A percentile compares a stretch with the other conserved stretches of the same genome.
Conservation (phyloP, 139 green algal genomes). For the Chlorella sp. region DNA sequence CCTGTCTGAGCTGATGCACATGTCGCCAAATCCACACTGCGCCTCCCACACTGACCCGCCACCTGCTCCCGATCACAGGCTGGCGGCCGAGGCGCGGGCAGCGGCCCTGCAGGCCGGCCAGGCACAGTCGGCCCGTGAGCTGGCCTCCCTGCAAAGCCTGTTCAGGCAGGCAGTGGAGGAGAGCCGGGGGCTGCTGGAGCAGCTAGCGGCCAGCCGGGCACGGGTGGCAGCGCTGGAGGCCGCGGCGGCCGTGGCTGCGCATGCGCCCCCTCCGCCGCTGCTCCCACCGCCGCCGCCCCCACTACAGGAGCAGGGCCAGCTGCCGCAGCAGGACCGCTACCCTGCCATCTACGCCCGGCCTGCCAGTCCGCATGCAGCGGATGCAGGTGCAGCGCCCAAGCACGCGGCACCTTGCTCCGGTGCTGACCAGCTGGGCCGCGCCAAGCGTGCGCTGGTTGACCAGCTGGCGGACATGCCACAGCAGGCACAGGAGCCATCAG, state of each 20-base stretch:
- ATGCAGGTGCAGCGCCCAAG: too few relatives aligned
- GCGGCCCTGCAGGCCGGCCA: background rate
- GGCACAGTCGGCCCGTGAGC: background rate
- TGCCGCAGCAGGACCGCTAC: background rate
- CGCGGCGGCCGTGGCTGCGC: background rate
- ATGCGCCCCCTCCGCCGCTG: background rate
- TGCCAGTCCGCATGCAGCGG: background rate
- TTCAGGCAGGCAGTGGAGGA: slow-evolving; percentile 12
- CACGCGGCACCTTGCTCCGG: too few relatives aligned
- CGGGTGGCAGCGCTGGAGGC: background rate
- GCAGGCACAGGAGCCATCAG: too few relatives aligned
- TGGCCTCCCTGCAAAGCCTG: slow-evolving; percentile 4
- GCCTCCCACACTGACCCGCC: too few relatives aligned
- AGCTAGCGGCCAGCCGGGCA: background rate
- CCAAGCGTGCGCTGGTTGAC: too few relatives aligned
- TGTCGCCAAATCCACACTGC: too few relatives aligned
- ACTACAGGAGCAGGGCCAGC: background rate
- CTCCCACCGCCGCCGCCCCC: background rate
- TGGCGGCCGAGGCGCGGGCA: background rate
- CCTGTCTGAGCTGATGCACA: too few relatives aligned
- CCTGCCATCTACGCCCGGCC: background rate
- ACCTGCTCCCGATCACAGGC: background rate
- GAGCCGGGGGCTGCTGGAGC: background rate
- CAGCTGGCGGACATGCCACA: too few relatives aligned
- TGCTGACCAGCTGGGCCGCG: too few relatives aligned